These are phyloP conservation scores for Purpureocillium takamizusanense DNA, from an alignment of 2,329 filamentous ascomycete genomes.

Conservation along the genomic window DNA sequence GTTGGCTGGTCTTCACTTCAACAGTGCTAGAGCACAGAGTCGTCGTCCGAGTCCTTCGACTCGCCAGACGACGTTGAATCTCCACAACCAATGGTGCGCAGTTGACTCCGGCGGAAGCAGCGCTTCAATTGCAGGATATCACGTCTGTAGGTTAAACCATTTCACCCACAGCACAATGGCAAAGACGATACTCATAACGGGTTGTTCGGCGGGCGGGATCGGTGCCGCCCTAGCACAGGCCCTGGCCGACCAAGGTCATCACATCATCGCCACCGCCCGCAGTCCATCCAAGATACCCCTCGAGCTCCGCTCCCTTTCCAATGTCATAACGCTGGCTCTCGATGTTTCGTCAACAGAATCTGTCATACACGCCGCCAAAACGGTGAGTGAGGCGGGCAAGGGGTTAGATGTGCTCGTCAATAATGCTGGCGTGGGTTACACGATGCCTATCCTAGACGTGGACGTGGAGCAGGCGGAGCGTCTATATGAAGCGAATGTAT, in stretches of 20 bases:
- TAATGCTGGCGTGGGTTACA: conserved; percentile 18
- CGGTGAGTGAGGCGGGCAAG: conserved; percentile 2
- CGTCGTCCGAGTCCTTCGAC: no score
- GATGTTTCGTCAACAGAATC: conserved; percentile 18
- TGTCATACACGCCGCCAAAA: conserved; percentile 7
- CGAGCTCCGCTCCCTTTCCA: conserved; percentile 11
- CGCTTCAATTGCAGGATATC: no score
- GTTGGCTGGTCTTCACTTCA: no score
- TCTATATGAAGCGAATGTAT: conserved; percentile 21
- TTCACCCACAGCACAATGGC: not conserved
- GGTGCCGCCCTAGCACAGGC: conserved; percentile 12
- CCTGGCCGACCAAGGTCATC: conserved; percentile 11
- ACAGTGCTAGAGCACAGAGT: no score
- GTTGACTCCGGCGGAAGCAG: no score
- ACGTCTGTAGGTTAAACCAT: no score
- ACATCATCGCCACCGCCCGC: conserved; percentile 21
- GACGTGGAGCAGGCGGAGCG: conserved; percentile 12
- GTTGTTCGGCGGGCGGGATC: conserved; percentile 15
- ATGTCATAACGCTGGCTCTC: conserved; percentile 15
- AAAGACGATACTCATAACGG: conserved; percentile 14
- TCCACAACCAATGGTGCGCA: no score
- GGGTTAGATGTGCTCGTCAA: conserved; percentile 21
- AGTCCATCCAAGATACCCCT: conserved; percentile 13
- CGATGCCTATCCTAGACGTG: conserved; percentile 16
- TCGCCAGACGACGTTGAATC: no score